Conservation (phyloP, 2,329 filamentous ascomycete genomes). For the Arthrobotrys sinensis region DNA sequence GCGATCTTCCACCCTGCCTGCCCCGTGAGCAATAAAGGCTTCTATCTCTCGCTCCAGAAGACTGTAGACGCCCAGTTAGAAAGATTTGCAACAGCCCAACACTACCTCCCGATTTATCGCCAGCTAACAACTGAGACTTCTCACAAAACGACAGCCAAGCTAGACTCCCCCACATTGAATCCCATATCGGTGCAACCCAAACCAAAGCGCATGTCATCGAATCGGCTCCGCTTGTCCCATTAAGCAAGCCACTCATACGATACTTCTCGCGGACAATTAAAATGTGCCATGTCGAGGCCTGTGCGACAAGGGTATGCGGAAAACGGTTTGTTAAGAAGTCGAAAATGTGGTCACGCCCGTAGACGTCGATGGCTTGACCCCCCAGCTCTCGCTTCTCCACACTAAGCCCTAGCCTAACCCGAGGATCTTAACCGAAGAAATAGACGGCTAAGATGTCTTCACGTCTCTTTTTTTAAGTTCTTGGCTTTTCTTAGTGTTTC, state of each 20-base stretch:
- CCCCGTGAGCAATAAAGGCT: conserved; percentile 52
- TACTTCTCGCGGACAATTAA: background rate
- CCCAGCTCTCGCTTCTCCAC: conserved; percentile 47
- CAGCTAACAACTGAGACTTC: conserved; percentile 9
- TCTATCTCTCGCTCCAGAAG: conserved; percentile 19
- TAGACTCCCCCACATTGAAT: conserved; percentile 30
- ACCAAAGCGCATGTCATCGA: conserved; percentile 59
- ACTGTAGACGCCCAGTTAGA: conserved; percentile 35
- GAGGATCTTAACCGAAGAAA: conserved; percentile 57
- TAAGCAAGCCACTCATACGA: conserved; percentile 31
- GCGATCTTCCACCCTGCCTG: conserved; percentile 47
- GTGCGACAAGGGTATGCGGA: conserved; percentile 50
- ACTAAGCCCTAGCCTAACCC: conserved; percentile 43
- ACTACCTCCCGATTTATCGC: conserved; percentile 1
- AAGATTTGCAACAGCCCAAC: conserved; percentile 48
- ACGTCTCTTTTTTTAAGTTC: conserved; percentile 5
- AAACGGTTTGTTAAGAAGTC: conserved; percentile 18
- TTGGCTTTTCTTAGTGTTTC: conserved; percentile 50
- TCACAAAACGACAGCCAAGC: conserved; percentile 6
- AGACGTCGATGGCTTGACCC: conserved; percentile 38
- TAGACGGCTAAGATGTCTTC: conserved; percentile 45
- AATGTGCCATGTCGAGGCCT: conserved; percentile 55
- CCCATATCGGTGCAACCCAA: conserved; percentile 36
- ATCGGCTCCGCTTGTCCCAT: conserved; percentile 58
- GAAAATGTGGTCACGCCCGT: conserved; percentile 50